Evolutionary conservation across 2,329 filamentous ascomycete genomes (phyloP), one percentile per base, ranked within the genome.

Genomic region (Colletotrichum sojae): DNA sequence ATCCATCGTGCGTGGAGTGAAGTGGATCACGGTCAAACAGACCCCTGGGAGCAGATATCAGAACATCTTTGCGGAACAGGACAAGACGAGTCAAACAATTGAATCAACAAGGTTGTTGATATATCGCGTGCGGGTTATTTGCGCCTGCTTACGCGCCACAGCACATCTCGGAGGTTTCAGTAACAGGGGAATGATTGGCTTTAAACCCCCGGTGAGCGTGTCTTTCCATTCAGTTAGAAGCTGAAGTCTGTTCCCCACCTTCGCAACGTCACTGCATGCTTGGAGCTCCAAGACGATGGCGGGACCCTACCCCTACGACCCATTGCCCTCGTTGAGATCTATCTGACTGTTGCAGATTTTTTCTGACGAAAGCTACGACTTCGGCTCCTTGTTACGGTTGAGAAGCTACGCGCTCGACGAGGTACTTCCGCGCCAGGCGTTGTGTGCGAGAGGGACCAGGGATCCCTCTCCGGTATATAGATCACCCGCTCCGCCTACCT

Each of bases 301-400:
- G 6, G 40, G 5, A 43, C 13, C 12, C 4, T 43, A 43, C 40
- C 4, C 13, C 13, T 43, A n/a, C 16, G 16, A 15, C 6, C 16
- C 16, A 15, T 43, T 43, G 40, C 40, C 40, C 10, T 0, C 40
- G 6, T 5, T 48, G 2, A 22, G 43, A 9, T 67, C 46, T 6
- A 51, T 69, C 18, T 62, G 55, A 10, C 52, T 69, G 4, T 16
- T 69, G 18, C 51, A 56, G 9, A 61, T 69, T 9, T 1, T 39
- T 3, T 49, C 12, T 6, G 40, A 67, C 16, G 6, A 16, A 2
- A 36, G 31, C 36, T 22, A 18, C 0, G n/a, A 8, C 16, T 31
- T 67, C 8, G 31, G 49, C 1, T 67, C 67, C 25, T 51, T 36
- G 5, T 16, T 67, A 18, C 43, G 43, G 9, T 18, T 67, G 4